A percentile compares a stretch with the other conserved stretches of the same genome.
These are phyloP conservation scores for Trichoderma citrinoviride DNA, from an alignment of 2,329 filamentous ascomycete genomes.

Conservation along the genomic window DNA sequence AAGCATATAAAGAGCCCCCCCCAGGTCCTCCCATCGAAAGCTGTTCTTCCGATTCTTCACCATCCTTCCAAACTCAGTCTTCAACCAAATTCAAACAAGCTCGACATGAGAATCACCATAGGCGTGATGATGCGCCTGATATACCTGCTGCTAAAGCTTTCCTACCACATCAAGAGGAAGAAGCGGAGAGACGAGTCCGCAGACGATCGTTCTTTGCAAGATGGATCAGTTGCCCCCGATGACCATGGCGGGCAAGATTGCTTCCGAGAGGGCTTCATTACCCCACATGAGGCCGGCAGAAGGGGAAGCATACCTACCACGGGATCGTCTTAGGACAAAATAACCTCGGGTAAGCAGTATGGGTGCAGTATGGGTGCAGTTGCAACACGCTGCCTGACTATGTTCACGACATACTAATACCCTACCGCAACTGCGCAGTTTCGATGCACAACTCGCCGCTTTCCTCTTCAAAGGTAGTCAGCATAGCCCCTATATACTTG, in stretches of 20 bases:
- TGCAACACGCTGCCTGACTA: too few relatives aligned
- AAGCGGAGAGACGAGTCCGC: not conserved
- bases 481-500: not conserved
- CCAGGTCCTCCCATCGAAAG: too few relatives aligned
- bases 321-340: not conserved
- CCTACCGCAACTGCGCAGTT: too few relatives aligned
- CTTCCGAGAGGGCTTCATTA: not conserved
- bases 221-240: not conserved
- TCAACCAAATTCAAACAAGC: accelerated
- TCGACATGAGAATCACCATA: not conserved
- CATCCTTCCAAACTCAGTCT: not conserved
- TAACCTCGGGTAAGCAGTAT: not conserved
- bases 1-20: too few relatives aligned
- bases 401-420: too few relatives aligned
- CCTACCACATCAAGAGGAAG: not conserved
- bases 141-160: not conserved
- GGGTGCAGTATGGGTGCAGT: too few relatives aligned
- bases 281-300: not conserved
- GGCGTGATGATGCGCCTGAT: not conserved
- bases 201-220: not conserved
- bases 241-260: too few relatives aligned
- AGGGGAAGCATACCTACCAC: too few relatives aligned
- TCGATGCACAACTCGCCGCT: not conserved
- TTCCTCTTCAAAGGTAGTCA: not conserved
- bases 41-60: not conserved